Evolutionary conservation across 1,284 basidiomycete species (phyloP).

Genomic region (Microbotryomycetes sp.): DNA sequence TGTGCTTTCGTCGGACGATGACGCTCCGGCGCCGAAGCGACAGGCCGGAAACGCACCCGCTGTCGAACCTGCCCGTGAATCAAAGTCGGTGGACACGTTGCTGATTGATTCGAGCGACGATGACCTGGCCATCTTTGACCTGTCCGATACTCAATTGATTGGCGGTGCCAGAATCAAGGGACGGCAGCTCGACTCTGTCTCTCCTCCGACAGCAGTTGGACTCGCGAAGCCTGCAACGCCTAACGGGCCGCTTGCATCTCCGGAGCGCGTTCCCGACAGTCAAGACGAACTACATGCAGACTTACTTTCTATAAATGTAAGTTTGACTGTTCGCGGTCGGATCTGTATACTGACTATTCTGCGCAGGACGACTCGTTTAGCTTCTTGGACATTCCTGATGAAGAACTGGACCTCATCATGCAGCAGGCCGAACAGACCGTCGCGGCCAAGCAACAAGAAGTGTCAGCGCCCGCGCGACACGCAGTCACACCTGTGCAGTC

Average conservation of each 20-base stretch:
- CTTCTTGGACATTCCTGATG: conserved; percentile 10
- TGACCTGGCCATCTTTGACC: conserved; percentile 1
- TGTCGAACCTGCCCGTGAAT: neutral
- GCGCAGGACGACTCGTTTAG: conserved; percentile 15
- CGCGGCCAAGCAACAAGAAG: neutral
- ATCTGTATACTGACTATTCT: no score
- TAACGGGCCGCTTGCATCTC: neutral
- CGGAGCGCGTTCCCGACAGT: conserved; percentile 3
- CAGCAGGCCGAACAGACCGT: neutral
- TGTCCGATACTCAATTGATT: conserved; percentile 19
- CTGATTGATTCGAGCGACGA: neutral
- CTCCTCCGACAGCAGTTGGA: neutral
- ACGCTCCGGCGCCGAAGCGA: neutral
- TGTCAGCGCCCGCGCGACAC: no score
- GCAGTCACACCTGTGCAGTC: no score
- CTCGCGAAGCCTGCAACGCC: neutral
- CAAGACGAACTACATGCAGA: neutral
- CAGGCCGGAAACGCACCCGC: neutral
- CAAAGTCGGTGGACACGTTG: neutral
- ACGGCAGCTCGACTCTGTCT: neutral
- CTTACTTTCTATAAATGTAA: neutral
- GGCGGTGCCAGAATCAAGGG: conserved; percentile 14
- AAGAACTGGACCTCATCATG: conserved; percentile 9
- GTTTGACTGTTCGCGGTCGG: no score
- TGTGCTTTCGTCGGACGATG: conserved; percentile 5